phyloP scores from a whole-genome alignment of 306 rosid species.

The Prosopis cineraria region DNA sequence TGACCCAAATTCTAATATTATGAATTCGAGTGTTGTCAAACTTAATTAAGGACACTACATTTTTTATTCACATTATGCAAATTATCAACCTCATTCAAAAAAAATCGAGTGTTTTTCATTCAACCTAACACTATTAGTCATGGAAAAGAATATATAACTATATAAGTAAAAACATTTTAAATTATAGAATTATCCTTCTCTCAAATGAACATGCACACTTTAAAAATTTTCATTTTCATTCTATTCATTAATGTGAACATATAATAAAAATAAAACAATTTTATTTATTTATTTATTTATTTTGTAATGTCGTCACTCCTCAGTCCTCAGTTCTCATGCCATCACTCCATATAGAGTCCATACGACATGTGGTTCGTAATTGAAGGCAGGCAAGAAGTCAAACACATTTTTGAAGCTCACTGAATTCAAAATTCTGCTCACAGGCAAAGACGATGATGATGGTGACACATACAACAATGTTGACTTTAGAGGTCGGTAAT shows the following conservation, averaged over 20 bases:
- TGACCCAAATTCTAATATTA: no score
- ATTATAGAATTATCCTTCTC: background rate
- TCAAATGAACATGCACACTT: background rate
- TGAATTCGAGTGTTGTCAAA: no score
- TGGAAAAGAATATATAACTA: no score
- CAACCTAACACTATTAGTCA: background rate
- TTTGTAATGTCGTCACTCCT: no score
- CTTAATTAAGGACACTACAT: no score
- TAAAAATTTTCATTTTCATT: background rate
- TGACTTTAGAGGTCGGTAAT: background rate
- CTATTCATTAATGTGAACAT: background rate
- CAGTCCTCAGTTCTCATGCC: background rate
- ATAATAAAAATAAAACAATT: no score
- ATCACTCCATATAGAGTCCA: background rate
- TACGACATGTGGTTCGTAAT: background rate
- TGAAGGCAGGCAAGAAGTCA: background rate
- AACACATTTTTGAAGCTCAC: background rate
- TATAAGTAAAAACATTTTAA: no score
- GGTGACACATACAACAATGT: background rate
- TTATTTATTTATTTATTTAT: no score
- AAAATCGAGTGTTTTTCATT: background rate
- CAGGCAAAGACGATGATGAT: background rate
- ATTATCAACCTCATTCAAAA: no score
- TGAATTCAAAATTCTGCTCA: background rate
- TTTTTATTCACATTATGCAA: no score